Evolutionary conservation across 208 protist genomes (phyloP).

Genomic region (Wallacemonas sp.): DNA sequence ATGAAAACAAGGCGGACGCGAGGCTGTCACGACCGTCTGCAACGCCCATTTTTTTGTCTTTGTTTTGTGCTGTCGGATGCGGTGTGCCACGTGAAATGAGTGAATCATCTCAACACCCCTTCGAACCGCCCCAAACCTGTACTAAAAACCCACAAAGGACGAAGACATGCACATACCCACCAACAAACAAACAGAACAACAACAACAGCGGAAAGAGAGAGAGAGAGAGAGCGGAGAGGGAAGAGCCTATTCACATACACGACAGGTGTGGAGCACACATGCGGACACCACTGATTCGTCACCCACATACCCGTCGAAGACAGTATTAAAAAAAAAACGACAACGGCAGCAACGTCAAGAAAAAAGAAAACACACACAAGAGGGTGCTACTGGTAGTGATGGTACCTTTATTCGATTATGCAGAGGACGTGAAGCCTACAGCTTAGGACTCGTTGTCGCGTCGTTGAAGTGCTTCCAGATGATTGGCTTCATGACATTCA

Average conservation of each 20-base stretch:
- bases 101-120: too few species aligned
- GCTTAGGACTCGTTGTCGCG: background rate
- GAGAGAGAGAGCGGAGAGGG: background rate
- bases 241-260: background rate
- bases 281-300: background rate
- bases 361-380: conserved; percentile 8
- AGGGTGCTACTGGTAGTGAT: conserved; percentile 15
- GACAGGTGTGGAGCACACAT: conserved; percentile 1
- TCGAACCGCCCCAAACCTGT: too few species aligned
- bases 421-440: too few species aligned
- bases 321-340: background rate
- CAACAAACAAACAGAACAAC: conserved; percentile 1
- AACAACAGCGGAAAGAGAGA: background rate
- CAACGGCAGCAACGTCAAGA: background rate
- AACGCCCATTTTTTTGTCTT: too few species aligned
- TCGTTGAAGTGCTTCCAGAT: conserved; percentile 7
- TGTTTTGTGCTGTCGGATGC: background rate
- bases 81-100: background rate
- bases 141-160: too few species aligned
- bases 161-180: too few species aligned
- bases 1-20: too few species aligned
- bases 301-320: background rate
- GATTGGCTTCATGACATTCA: background rate
- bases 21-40: too few species aligned
- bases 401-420: background rate